Percentiles rank a stretch among this genome's conserved stretches.
These are phyloP conservation scores for Cryphonectria nitschkei DNA, from an alignment of 2,329 filamentous ascomycete species.

Conservation along the genomic window DNA sequence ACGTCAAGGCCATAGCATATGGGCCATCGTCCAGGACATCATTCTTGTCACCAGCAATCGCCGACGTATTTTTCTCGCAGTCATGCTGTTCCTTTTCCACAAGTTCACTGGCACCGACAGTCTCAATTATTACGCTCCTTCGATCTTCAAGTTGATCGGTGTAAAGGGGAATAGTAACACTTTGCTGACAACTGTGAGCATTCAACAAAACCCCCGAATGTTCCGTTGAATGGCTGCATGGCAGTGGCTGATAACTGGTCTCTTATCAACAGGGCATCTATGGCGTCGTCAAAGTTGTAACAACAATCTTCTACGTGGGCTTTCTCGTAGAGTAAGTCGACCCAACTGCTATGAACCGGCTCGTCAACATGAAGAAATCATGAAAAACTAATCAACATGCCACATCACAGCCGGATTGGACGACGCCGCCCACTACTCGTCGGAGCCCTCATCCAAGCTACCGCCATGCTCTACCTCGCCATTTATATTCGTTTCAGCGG, in stretches of 20 bases:
- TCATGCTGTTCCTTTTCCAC: constrained; percentile 41
- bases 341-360: neutral
- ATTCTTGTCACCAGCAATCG: constrained; percentile 33
- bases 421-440: constrained; percentile 36
- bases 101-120: constrained; percentile 47
- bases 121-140: constrained; percentile 45
- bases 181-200: neutral
- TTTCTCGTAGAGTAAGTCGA: neutral
- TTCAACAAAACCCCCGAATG: neutral
- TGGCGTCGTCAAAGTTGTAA: neutral
- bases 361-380: neutral
- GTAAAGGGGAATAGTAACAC: constrained; percentile 36
- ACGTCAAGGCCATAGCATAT: constrained; percentile 15
- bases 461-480: constrained; percentile 37
- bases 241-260: neutral
- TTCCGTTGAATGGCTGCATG: neutral
- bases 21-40: constrained; percentile 34
- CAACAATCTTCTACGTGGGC: neutral
- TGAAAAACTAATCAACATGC: neutral
- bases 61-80: constrained; percentile 35
- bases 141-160: constrained; percentile 46
- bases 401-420: constrained; percentile 24
- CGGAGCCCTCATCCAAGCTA: constrained; percentile 33
- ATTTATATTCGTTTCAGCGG: constrained; percentile 42
- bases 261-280: neutral